Percentiles rank a stretch among this genome's conserved stretches.
Conservation (phyloP, 1,284 basidiomycete species). For the Cutaneotrichosporon sp. region DNA sequence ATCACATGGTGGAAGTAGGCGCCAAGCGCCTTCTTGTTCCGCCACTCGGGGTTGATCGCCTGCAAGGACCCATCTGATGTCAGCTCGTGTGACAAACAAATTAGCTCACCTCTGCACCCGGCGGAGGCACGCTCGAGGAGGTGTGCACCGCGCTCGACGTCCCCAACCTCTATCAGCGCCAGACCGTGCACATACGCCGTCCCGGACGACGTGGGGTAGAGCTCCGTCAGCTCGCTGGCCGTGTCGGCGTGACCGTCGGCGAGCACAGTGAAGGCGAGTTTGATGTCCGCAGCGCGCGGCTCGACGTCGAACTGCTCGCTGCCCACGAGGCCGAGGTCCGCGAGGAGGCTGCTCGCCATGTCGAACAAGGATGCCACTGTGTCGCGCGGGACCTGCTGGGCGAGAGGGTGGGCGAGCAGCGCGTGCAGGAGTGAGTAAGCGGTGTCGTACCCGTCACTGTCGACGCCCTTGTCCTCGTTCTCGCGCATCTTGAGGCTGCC, state of each 20-base stretch:
- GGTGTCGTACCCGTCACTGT: slow-evolving; percentile 45
- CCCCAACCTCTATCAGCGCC: slow-evolving; percentile 68
- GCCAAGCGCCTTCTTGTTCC: slow-evolving; percentile 64
- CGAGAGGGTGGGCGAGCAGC: slow-evolving; percentile 58
- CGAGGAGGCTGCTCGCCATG: slow-evolving; percentile 24
- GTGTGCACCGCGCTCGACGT: slow-evolving; percentile 70
- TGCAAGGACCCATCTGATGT: slow-evolving; percentile 53
- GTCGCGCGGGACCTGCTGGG: slow-evolving; percentile 56
- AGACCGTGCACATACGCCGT: slow-evolving; percentile 72
- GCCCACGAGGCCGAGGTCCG: slow-evolving; percentile 19
- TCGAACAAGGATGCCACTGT: slow-evolving; percentile 51
- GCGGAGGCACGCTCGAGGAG: slow-evolving; percentile 74
- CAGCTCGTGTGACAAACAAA: not conserved
- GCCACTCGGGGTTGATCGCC: slow-evolving; percentile 63
- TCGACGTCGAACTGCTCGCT: slow-evolving; percentile 31
- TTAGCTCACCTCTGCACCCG: slow-evolving; percentile 56
- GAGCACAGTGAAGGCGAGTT: slow-evolving; percentile 69
- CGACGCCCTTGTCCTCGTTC: slow-evolving; percentile 22
- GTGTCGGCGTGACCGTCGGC: slow-evolving; percentile 65
- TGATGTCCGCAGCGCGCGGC: slow-evolving; percentile 59
- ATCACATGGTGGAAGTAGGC: slow-evolving; percentile 76
- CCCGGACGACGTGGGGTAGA: slow-evolving; percentile 74
- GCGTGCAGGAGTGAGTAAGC: slow-evolving; percentile 71
- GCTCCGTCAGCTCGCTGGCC: slow-evolving; percentile 66
- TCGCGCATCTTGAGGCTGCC: slow-evolving; percentile 53